Percentiles rank a stretch among this genome's conserved stretches.
Conservation (phyloP, 2,329 filamentous ascomycete species). For the Scedosporium dehoogii region DNA sequence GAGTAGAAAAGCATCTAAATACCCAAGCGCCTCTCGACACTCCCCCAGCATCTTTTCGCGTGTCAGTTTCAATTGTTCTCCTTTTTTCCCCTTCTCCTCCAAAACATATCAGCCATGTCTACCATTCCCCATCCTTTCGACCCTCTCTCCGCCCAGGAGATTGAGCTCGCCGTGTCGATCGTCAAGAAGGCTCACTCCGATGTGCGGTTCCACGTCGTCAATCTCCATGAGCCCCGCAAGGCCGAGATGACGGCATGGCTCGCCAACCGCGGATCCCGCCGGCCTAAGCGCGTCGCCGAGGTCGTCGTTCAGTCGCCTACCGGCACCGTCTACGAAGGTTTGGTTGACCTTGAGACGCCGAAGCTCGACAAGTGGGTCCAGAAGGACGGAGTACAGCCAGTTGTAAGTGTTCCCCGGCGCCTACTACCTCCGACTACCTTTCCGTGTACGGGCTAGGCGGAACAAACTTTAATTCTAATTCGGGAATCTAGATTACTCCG, state of each 20-base stretch:
- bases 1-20: no score
- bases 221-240: conserved; percentile 77
- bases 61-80: no score
- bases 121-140: conserved; percentile 49
- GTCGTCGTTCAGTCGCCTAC: conserved; percentile 71
- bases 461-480: background rate
- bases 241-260: conserved; percentile 75
- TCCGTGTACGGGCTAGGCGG: background rate
- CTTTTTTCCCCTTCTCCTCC: no score
- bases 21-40: no score
- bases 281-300: conserved; percentile 67
- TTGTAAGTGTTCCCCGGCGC: conserved; percentile 38
- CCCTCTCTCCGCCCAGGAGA: conserved; percentile 63
- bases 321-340: conserved; percentile 72
- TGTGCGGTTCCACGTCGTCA: conserved; percentile 78
- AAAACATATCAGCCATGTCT: no score
- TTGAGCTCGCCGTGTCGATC: conserved; percentile 58
- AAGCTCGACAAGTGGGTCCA: conserved; percentile 66
- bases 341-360: conserved; percentile 60
- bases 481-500: conserved; percentile 62
- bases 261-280: conserved; percentile 46
- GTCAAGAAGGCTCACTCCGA: conserved; percentile 60
- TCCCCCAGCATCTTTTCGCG: no score
- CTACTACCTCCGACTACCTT: no score
- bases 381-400: conserved; percentile 68